A percentile compares a stretch with the other conserved stretches of the same genome.
Conservation (phyloP, 1,284 basidiomycete genomes). For the Fomitopsis pinicola region DNA sequence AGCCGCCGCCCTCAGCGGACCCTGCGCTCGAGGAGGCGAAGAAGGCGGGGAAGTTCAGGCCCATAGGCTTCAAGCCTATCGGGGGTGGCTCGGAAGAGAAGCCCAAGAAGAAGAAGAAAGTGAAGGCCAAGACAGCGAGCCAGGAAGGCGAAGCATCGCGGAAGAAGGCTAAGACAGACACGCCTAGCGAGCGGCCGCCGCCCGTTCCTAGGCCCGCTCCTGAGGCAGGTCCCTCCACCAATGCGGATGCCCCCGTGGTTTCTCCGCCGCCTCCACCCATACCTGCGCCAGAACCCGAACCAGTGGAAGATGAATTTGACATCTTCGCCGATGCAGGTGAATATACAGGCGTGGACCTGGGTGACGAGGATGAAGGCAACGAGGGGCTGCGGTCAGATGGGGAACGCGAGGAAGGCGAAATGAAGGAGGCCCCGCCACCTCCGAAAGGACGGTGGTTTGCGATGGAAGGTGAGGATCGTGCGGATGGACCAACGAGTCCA, state of each 20-base stretch:
- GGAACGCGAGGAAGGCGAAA: slow-evolving; percentile 11
- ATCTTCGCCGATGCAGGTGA: slow-evolving; percentile 87
- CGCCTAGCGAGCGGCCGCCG: background rate
- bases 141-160: slow-evolving; percentile 28
- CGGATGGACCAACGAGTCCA: background rate
- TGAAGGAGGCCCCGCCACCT: slow-evolving; percentile 5
- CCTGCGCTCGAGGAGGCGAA: slow-evolving; percentile 48
- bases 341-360: slow-evolving; percentile 68
- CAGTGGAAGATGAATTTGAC: slow-evolving; percentile 53
- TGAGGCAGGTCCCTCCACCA: slow-evolving; percentile 12
- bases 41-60: slow-evolving; percentile 69
- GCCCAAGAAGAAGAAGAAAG: slow-evolving; percentile 30
- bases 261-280: slow-evolving; percentile 8
- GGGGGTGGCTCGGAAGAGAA: slow-evolving; percentile 28
- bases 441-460: slow-evolving; percentile 15
- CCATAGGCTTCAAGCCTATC: slow-evolving; percentile 73
- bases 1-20: slow-evolving; percentile 13
- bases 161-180: slow-evolving; percentile 11
- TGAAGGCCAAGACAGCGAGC: slow-evolving; percentile 24
- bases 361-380: slow-evolving; percentile 48
- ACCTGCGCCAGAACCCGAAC: slow-evolving; percentile 29
- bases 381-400: slow-evolving; percentile 21
- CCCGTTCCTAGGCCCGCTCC: background rate
- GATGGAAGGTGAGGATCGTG: slow-evolving; percentile 18
- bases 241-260: slow-evolving; percentile 12